Evolutionary conservation across 306 rosid genomes (phyloP), one percentile per base, ranked within the genome.

Genomic region (Glycine soja): DNA sequence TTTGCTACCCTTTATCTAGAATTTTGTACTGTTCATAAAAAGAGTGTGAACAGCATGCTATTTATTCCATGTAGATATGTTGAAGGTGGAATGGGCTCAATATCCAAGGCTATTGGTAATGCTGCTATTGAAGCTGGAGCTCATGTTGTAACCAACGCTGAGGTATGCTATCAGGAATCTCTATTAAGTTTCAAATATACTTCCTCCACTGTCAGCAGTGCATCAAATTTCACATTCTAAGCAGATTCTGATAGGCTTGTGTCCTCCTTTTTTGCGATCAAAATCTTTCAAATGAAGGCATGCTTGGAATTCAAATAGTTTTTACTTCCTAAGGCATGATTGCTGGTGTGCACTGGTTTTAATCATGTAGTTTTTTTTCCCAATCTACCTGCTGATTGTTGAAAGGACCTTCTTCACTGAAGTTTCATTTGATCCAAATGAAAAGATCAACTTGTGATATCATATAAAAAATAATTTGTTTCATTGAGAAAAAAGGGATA

Each of bases 21-120:
- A 51, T 42, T 82, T 67, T 73, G 15, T 62, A 19, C 63, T 72
- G 57, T 67, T 73, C 32, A 73, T 72, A 70, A 43, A 53, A 71
- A 42, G 40, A 7, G 75, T 52, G 68, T 72, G 43, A 70, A 52
- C 61, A 75, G 54, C 48, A 9, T 78, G 24, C 78, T 68, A 56
- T 70, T 59, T 61, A 1, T 87, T 87, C 76, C 43, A 48, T 77
- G 72, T 71, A 95, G 99, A 68, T 86, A 91, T 74, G 99, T 93
- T 76, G 99, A 95, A 90, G 99, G 99, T 81, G 99, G 99, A 84
- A 95, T 95, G 99, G 99, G 99, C 64, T 90, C 99, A 57, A 89
- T 95, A 85, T 95, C 99, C 79, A 74, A 71, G 85, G 98, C 99
- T 71, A 91, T 95, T 65, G 72, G 88, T 58, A 86, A 88, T 79